Evolutionary conservation across 805 yeast species (phyloP).

Genomic region (Kluyveromyces starmeri): DNA sequence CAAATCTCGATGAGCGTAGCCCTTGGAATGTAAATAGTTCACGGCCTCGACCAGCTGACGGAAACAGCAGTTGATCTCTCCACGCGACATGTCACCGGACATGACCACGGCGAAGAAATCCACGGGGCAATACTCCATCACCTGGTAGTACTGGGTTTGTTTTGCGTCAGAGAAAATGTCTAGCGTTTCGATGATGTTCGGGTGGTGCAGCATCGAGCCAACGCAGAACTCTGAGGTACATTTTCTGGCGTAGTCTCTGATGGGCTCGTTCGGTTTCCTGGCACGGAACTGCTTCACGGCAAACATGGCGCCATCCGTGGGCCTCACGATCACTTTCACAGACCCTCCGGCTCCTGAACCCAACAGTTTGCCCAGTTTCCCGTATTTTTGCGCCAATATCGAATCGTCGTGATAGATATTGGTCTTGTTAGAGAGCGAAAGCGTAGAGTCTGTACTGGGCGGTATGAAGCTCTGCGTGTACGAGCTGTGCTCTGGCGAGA

Average conservation of each 20-base stretch:
- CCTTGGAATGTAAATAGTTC: slow-evolving; percentile 63
- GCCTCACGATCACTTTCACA: slow-evolving; percentile 61
- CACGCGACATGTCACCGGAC: slow-evolving; percentile 76
- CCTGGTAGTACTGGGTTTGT: slow-evolving; percentile 64
- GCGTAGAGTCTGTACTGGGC: slow-evolving; percentile 28
- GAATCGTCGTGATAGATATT: slow-evolving; percentile 44
- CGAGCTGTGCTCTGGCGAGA: slow-evolving; percentile 16
- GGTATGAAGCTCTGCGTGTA: slow-evolving; percentile 31
- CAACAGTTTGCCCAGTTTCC: slow-evolving; percentile 61
- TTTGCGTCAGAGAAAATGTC: slow-evolving; percentile 53
- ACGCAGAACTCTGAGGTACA: slow-evolving; percentile 86
- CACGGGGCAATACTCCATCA: slow-evolving; percentile 79
- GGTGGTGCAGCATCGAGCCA: slow-evolving; percentile 74
- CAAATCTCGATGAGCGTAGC: slow-evolving; percentile 75
- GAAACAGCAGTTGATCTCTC: slow-evolving; percentile 73
- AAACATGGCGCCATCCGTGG: slow-evolving; percentile 60
- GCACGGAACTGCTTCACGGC: slow-evolving; percentile 81
- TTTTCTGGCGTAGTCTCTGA: slow-evolving; percentile 74
- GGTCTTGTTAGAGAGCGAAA: slow-evolving; percentile 26
- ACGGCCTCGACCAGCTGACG: slow-evolving; percentile 70
- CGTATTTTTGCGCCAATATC: slow-evolving; percentile 50
- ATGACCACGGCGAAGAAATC: slow-evolving; percentile 82
- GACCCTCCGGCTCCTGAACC: slow-evolving; percentile 90
- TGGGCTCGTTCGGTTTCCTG: slow-evolving; percentile 56
- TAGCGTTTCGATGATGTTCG: slow-evolving; percentile 69